Conservation (phyloP, 2,329 filamentous ascomycete species). For the Zarea fungicola region DNA sequence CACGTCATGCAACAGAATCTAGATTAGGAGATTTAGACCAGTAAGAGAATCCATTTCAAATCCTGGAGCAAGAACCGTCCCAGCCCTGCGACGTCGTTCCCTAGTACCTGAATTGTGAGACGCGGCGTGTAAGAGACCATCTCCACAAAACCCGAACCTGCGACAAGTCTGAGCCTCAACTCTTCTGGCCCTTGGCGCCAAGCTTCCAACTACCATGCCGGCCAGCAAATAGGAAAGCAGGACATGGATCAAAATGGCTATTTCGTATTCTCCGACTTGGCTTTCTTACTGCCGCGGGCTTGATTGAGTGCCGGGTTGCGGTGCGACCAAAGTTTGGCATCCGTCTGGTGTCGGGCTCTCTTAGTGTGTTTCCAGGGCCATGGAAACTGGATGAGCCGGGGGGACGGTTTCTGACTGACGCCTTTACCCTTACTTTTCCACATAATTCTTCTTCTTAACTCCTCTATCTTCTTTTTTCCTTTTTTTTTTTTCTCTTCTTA, state of each 20-base stretch:
- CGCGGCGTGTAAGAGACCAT: constrained; percentile 7
- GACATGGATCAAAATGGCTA: too few species aligned
- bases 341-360: constrained; percentile 9
- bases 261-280: too few species aligned
- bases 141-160: background rate
- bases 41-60: background rate
- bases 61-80: constrained; percentile 1
- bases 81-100: constrained; percentile 5
- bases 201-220: background rate
- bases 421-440: too few species aligned
- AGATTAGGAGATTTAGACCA: too few species aligned
- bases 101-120: background rate
- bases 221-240: too few species aligned
- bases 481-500: background rate
- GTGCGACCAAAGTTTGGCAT: constrained; percentile 5
- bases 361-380: constrained; percentile 9
- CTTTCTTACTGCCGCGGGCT: too few species aligned
- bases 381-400: constrained; percentile 3
- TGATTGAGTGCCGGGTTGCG: background rate
- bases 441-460: background rate
- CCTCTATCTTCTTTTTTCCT: background rate
- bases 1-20: too few species aligned
- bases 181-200: too few species aligned
- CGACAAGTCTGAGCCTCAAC: constrained; percentile 5
- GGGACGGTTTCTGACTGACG: background rate